Percentiles rank a stretch among this genome's conserved stretches.
phyloP scores from a whole-genome alignment of 345 rosid genomes.

The Isatis tinctoria region DNA sequence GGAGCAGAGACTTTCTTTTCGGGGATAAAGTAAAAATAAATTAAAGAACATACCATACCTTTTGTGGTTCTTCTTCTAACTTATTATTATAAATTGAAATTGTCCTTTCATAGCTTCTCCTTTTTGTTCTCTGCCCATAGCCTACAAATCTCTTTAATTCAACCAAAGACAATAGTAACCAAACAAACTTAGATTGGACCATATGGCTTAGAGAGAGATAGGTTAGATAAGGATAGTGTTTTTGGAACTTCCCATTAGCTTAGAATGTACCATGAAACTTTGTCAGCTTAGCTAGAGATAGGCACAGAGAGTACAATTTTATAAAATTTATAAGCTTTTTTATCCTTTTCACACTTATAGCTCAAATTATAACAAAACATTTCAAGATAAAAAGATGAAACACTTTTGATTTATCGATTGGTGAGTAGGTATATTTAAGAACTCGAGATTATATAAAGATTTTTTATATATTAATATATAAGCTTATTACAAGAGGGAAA shows the following conservation, averaged over 20 bases:
- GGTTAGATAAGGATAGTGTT: constrained; percentile 27
- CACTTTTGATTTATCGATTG: not conserved
- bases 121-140: constrained; percentile 35
- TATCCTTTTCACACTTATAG: constrained; percentile 2
- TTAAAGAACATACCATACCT: constrained; percentile 46
- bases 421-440: not conserved
- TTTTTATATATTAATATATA: not conserved
- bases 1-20: not conserved
- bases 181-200: constrained; percentile 39
- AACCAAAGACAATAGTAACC: constrained; percentile 43
- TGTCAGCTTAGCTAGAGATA: constrained; percentile 32
- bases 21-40: constrained; percentile 14
- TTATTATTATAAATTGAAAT: not conserved
- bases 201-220: constrained; percentile 21
- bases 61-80: constrained; percentile 41
- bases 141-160: constrained; percentile 44
- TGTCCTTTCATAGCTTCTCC: constrained; percentile 13
- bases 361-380: not conserved
- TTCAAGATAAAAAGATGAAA: not conserved
- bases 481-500: constrained; percentile 10
- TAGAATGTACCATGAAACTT: constrained; percentile 31
- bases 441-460: not conserved
- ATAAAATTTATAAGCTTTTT: not conserved
- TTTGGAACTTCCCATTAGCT: constrained; percentile 30
- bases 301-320: constrained; percentile 23